phyloP scores from a whole-genome alignment of 23 red algal genomes.

The Gracilaria caudata region DNA sequence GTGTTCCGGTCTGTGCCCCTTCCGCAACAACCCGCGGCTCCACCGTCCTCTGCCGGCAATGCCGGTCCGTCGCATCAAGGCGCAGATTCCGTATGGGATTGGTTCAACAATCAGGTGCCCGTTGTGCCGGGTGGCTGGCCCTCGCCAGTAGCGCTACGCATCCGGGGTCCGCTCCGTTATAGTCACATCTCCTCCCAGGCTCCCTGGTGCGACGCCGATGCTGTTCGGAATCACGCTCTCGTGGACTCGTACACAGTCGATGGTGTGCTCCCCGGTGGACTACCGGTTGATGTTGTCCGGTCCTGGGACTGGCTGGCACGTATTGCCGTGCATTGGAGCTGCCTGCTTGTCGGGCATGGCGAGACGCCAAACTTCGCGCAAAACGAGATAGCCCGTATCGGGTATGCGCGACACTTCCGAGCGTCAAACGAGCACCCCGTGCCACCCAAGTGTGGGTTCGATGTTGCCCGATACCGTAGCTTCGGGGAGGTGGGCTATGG shows the following conservation, averaged over 20 bases:
- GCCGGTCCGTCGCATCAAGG: background rate
- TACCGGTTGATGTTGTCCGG: background rate
- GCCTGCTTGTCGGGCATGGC: background rate
- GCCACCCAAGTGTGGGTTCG: background rate
- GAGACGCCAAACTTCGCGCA: background rate
- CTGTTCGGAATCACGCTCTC: background rate
- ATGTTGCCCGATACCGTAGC: slow-evolving; percentile 2
- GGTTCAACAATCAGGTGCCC: background rate
- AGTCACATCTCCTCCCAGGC: background rate
- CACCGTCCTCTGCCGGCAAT: too few species aligned
- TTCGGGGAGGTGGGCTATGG: slow-evolving; percentile 31
- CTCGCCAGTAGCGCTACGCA: background rate
- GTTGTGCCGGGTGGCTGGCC: background rate
- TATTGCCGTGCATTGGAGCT: background rate
- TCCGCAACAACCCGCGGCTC: background rate
- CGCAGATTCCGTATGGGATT: background rate
- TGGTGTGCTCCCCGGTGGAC: slow-evolving; percentile 9
- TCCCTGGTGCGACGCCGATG: background rate
- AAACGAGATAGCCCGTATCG: background rate
- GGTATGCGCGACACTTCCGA: slow-evolving; percentile 6
- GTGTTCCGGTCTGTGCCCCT: background rate
- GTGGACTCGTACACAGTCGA: background rate
- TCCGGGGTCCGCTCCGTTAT: background rate
- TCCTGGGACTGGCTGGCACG: slow-evolving; percentile 9
- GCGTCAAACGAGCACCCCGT: slow-evolving; percentile 8